phyloP scores from a whole-genome alignment of 192 early-diverging fungal species.

The Coemansia sp. region DNA sequence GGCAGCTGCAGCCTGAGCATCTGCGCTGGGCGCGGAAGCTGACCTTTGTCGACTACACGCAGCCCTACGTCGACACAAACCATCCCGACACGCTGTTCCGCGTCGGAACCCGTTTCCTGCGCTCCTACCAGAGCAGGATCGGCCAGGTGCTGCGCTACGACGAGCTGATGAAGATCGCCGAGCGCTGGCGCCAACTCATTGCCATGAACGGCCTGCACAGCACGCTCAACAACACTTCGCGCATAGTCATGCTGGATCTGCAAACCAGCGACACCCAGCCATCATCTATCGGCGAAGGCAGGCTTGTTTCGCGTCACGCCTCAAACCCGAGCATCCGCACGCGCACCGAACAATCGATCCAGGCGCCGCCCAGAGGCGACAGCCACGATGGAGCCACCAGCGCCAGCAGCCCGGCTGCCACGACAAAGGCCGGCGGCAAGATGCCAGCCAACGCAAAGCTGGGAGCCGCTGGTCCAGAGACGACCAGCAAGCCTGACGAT shows the following conservation, averaged over 20 bases:
- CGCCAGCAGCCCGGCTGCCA: neutral
- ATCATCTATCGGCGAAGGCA: constrained; percentile 21
- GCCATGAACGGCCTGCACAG: constrained; percentile 19
- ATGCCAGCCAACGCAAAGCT: constrained; percentile 7
- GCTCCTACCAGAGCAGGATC: constrained; percentile 48
- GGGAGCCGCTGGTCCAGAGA: neutral
- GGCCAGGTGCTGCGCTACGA: constrained; percentile 53
- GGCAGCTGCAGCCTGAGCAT: constrained; percentile 55
- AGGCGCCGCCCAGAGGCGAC: constrained; percentile 37
- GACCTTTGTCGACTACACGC: constrained; percentile 55
- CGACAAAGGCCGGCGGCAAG: constrained; percentile 7
- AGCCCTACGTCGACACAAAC: constrained; percentile 53
- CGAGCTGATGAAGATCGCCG: constrained; percentile 55
- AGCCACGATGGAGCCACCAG: neutral
- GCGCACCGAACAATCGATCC: constrained; percentile 11
- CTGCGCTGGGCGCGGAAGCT: constrained; percentile 56
- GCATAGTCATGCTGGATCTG: constrained; percentile 11
- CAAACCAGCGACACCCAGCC: constrained; percentile 23
- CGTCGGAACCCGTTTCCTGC: constrained; percentile 51
- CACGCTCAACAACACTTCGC: constrained; percentile 10
- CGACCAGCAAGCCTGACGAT: constrained; percentile 1
- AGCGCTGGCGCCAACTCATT: constrained; percentile 51
- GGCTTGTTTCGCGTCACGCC: constrained; percentile 6
- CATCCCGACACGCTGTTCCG: constrained; percentile 56
- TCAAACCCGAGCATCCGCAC: constrained; percentile 3